Evolutionary conservation across 1,284 basidiomycete genomes (phyloP), one percentile per base, ranked within the genome.

Genomic region (Cryptococcus amylolentus): DNA sequence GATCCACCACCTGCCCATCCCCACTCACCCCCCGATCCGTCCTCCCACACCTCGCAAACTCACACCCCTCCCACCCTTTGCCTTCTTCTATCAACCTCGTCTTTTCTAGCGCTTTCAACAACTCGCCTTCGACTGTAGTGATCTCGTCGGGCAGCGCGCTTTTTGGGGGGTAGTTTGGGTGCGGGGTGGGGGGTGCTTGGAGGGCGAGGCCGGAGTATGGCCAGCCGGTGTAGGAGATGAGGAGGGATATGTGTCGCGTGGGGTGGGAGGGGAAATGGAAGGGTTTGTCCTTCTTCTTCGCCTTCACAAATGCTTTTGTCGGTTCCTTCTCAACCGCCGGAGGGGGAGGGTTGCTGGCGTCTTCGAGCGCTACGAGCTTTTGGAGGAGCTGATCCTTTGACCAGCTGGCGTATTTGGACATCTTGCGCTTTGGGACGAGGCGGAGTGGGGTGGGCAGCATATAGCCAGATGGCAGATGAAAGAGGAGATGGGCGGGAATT

Each of bases 1-100:
- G 80, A 52, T 89, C 91, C 42, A 98, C 82, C 38, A 98, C 94
- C 75, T 98, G 95, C 1, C 92, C 93, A 6, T 89, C 90, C 42
- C 89, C 91, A 70, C 90, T 94, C 49, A 99, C 95, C 0, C 96
- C 95, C 39, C 87, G 82, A 80, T 99, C 95, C 26, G 95, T 99
- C 65, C 96, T 79, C 12, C 95, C 95, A 76, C 95, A 98, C 57
- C 86, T 82, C 68, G 88, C 87, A 85, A 91, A 98, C 26, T 84
- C 90, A 69, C 91, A 93, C 0, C 87, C 89, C 16, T 93, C 89
- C 59, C 89, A 81, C 5, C 91, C 91, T 8, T 78, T 82, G 0
- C 81, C 83, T 0, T 80, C 81, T 70, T 92, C 89, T 26, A 96
- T 83, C 37, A 97, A 79, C 52, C 85, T 81, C 47, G 87, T 83